phyloP scores from a whole-genome alignment of 768 basidiomycete genomes.

The Mycena haematopus region DNA sequence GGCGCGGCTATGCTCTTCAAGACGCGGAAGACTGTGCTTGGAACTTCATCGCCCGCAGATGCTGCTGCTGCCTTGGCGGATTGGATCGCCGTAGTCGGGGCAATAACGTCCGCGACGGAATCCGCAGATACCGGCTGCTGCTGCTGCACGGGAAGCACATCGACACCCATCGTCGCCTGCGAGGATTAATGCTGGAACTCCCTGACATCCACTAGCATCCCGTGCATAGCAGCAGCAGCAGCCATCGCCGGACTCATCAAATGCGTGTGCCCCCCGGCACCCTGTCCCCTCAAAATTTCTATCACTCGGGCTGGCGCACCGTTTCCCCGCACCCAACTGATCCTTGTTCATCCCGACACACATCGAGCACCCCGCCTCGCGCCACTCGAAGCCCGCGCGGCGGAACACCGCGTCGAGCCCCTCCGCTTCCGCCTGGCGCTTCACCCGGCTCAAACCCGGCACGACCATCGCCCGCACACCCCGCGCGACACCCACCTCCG shows the following conservation, averaged over 20 bases:
- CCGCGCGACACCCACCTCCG: slow-evolving; percentile 74
- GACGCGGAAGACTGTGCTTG: slow-evolving; percentile 66
- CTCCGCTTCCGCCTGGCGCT: slow-evolving; percentile 88
- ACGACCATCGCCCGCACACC: slow-evolving; percentile 88
- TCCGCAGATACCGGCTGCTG: slow-evolving; percentile 72
- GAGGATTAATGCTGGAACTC: slow-evolving; percentile 61
- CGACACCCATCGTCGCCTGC: slow-evolving; percentile 47
- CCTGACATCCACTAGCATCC: slow-evolving; percentile 83
- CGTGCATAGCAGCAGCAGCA: slow-evolving; percentile 86
- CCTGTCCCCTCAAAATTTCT: slow-evolving; percentile 93
- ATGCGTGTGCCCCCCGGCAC: slow-evolving; percentile 88
- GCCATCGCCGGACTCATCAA: slow-evolving; percentile 93
- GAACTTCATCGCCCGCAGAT: slow-evolving; percentile 42
- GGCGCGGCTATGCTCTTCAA: slow-evolving; percentile 80
- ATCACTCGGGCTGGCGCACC: slow-evolving; percentile 92
- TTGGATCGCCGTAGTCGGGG: slow-evolving; percentile 41
- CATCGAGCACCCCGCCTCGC: slow-evolving; percentile 96
- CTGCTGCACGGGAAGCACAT: slow-evolving; percentile 69
- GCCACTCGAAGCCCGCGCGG: slow-evolving; percentile 92
- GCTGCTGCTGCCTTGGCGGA: slow-evolving; percentile 39
- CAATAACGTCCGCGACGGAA: slow-evolving; percentile 57
- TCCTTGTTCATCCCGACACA: slow-evolving; percentile 96
- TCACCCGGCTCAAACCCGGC: slow-evolving; percentile 90
- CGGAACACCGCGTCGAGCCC: slow-evolving; percentile 86
- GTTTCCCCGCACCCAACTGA: slow-evolving; percentile 80